Evolutionary conservation across 2,329 filamentous ascomycete genomes (phyloP), one percentile per base, ranked within the genome.

Genomic region (Epichloe baconii): DNA sequence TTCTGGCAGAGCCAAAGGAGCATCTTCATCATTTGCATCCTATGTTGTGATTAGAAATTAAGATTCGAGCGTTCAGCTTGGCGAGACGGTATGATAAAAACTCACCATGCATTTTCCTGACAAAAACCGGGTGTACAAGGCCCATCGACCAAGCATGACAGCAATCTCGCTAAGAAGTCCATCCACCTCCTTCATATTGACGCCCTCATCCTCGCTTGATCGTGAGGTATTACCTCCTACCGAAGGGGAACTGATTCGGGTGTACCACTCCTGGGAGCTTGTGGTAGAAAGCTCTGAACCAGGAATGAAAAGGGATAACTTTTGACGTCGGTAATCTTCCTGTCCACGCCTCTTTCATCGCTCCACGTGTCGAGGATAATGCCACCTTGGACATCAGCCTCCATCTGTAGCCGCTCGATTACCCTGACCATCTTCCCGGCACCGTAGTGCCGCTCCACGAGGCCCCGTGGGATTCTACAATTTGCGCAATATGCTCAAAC

Each of bases 231-330:
- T 73, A 17, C 73, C 72, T 14, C 80, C 79, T 37, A 76, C 66
- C 1, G 86, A 86, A 1, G 91, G 91, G 2, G 90, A 95, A 56
- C 77, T 83, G 38, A 88, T 80, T 44, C 88, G 79, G 2, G 78
- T 2, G 82, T 82, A 2, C 79, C 80, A 11, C 69, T 66, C 5
- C 79, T 73, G 54, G 83, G 83, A 52, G 88, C 84, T 34, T 78
- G 74, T 0, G 87, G 82, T 45, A 95, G 66, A 64, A 95, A 96
- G 69, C 90, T 96, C 68, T 96, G 90, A 0, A 97, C 90, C 44
- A 98, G 72, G 63, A 98, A 98, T 0, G 90, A 95, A 66, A 95
- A 98, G 0, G 93, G 90, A 64, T 98, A 98, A 51, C 90, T 95
- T 70, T 94, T 97, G 66, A 95, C 88, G 62, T 98, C 93, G 3